These are phyloP conservation scores for Amaranthus palmeri DNA, from an alignment of 148 eudicot genomes.

Conservation along the genomic window DNA sequence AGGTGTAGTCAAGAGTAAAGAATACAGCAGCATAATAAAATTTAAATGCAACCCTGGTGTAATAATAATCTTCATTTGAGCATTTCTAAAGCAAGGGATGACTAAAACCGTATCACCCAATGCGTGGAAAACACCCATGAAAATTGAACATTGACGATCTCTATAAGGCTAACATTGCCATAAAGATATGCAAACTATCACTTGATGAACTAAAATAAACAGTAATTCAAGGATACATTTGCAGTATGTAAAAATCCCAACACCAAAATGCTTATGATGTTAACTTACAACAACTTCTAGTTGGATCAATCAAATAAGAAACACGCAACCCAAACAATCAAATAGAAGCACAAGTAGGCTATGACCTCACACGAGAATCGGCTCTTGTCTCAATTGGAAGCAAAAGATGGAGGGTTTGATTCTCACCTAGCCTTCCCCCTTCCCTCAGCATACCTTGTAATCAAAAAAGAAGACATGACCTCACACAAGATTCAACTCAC, in stretches of 20 bases:
- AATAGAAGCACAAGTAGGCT: background rate
- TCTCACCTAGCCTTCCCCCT: no score
- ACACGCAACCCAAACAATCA: background rate
- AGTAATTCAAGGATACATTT: background rate
- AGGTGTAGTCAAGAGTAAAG: background rate
- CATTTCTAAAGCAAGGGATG: background rate
- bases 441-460: no score
- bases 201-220: background rate
- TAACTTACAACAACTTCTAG: background rate
- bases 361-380: background rate
- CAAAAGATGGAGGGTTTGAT: no score
- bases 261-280: background rate
- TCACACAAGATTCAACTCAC: background rate
- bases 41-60: background rate
- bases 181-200: background rate
- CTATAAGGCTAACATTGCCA: background rate
- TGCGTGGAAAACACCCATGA: background rate
- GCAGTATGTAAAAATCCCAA: background rate
- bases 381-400: no score
- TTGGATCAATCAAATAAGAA: background rate
- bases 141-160: background rate
- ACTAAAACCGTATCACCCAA: background rate
- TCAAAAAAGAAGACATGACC: background rate
- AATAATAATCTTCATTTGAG: background rate
- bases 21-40: background rate